Base-by-base conservation (phyloP, 768 basidiomycete species). In the Cantharellus cinnabarinus region DNA sequence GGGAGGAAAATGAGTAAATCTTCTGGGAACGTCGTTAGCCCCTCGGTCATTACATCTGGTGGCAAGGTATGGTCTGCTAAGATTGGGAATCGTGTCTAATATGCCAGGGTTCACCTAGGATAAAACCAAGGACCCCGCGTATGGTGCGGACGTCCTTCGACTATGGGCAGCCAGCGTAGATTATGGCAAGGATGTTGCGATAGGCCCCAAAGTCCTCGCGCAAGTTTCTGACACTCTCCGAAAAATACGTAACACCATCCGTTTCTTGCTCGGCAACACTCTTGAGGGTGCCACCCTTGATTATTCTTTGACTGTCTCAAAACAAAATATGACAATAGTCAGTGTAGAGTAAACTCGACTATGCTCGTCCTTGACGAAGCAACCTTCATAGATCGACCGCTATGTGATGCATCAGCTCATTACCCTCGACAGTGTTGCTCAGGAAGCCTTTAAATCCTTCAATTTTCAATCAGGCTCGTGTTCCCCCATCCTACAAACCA, bases 1-100 rank as follows among this genome's bases (percentile, higher is more conserved):
- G 91, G 90, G 2, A 81, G 82, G 72, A 90, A 80, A 72, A 99
- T 99, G 94, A 97, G 93, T 78, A 99, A 99, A 73, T 90, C 87
- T 1, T 68, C 87, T 4, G 94, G 94, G 0, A 99, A 99, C 65
- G 81, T 95, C 35, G 69, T 93, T 55, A 88, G 83, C 65, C 94
- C 94, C 0, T 71, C 86, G 73, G 79, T 78, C 0, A 74, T 98
- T 60, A 79, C 95, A 37, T 67, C 81, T 60, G 94, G 90, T 29
- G 83, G 83, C 20, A 70, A 77, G 71, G 89, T 91, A 40, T 20
- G 14, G 42, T n/a, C 56, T 20, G 1, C 2, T 41, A 3, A 29
- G 41, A 1, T 5, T 57, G 10, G 29, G 41, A 56, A 3, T 15
- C 35, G 5, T 4, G 4, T 37, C 39, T 42, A 37, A 10, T 54